phyloP scores from a whole-genome alignment of 495 filamentous ascomycete genomes.

The Aspergillus campestris region DNA sequence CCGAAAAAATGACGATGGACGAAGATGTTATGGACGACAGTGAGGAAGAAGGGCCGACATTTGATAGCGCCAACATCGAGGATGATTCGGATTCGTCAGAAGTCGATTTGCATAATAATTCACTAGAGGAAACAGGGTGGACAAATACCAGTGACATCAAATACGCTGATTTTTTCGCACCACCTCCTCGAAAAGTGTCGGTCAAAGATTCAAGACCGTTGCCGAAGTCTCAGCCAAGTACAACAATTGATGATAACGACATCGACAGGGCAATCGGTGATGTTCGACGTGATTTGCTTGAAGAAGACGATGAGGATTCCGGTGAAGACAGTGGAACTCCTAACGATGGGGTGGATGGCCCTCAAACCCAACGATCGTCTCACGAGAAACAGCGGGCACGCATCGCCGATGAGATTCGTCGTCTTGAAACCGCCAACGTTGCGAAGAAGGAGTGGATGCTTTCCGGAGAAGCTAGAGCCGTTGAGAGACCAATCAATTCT shows the following conservation, averaged over 20 bases:
- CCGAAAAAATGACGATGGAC: constrained; percentile 9
- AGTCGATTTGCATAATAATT: constrained; percentile 39
- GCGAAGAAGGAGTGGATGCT: constrained; percentile 89
- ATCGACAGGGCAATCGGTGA: constrained; percentile 82
- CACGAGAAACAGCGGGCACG: constrained; percentile 83
- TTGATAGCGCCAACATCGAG: constrained; percentile 58
- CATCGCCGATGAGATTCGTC: constrained; percentile 80
- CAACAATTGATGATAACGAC: constrained; percentile 46
- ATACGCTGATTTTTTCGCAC: constrained; percentile 87
- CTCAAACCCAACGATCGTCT: constrained; percentile 56
- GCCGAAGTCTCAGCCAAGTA: constrained; percentile 41
- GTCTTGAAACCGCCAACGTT: constrained; percentile 80
- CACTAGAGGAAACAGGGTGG: constrained; percentile 38
- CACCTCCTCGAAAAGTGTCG: constrained; percentile 62
- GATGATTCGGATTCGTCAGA: constrained; percentile 49
- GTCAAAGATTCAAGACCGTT: constrained; percentile 39
- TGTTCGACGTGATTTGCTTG: constrained; percentile 86
- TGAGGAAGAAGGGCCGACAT: constrained; percentile 68
- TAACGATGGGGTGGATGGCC: constrained; percentile 29
- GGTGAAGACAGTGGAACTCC: constrained; percentile 41
- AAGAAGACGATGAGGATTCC: constrained; percentile 66
- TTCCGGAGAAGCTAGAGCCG: constrained; percentile 77
- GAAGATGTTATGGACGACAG: constrained; percentile 41
- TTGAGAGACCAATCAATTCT: constrained; percentile 78
- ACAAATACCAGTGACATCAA: constrained; percentile 77